These are phyloP conservation scores for Pleurotus citrinopileatus DNA, from an alignment of 768 basidiomycete species.

Conservation along the genomic window DNA sequence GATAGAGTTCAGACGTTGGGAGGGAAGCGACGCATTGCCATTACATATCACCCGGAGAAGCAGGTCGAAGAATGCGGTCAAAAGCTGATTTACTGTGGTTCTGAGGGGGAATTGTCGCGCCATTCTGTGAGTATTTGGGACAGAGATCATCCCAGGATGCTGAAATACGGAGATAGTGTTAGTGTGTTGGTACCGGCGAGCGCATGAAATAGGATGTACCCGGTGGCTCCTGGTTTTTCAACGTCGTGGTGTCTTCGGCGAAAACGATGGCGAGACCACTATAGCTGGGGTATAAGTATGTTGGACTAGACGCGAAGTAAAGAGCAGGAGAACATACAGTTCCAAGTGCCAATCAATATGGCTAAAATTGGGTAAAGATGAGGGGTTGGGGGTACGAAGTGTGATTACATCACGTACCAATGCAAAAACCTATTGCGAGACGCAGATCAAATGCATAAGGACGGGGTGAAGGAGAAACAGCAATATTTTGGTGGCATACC, in stretches of 20 bases:
- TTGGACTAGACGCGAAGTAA: background rate
- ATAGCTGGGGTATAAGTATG: background rate
- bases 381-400: too few relatives aligned
- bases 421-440: too few relatives aligned
- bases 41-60: too few relatives aligned
- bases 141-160: slow-evolving; percentile 23
- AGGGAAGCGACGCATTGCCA: too few relatives aligned
- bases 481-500: too few relatives aligned
- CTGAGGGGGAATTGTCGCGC: too few relatives aligned
- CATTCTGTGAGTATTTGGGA: too few relatives aligned
- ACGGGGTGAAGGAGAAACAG: slow-evolving; percentile 8
- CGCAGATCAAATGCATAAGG: background rate
- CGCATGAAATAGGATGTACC: slow-evolving; percentile 9
- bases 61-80: too few relatives aligned
- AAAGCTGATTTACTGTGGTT: too few relatives aligned
- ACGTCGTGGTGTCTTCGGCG: slow-evolving; percentile 19
- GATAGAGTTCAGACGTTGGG: too few relatives aligned
- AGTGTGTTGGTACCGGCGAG: background rate
- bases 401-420: too few relatives aligned
- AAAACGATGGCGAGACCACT: slow-evolving; percentile 26
- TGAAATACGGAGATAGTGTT: background rate
- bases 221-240: slow-evolving; percentile 8
- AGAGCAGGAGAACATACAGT: slow-evolving; percentile 22
- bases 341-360: slow-evolving; percentile 56
- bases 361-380: too few relatives aligned